Percentiles rank a stretch among this genome's conserved stretches.
phyloP scores from a whole-genome alignment of 2,329 filamentous ascomycete genomes.

The Rhynchosporium secalis region DNA sequence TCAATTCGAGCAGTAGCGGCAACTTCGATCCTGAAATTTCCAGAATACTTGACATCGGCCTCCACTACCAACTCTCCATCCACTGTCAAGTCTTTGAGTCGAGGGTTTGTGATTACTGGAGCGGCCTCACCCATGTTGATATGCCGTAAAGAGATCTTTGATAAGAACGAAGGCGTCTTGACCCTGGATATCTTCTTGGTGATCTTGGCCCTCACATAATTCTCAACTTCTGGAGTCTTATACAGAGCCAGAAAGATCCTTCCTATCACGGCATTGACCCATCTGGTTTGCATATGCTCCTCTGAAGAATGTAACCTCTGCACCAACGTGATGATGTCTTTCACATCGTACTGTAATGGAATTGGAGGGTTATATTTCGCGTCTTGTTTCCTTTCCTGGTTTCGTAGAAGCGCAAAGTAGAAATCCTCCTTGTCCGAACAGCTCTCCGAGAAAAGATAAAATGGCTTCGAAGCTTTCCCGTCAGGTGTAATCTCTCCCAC shows the following conservation, averaged over 20 bases:
- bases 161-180: slow-evolving; percentile 87
- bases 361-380: slow-evolving; percentile 60
- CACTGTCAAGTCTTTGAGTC: slow-evolving; percentile 83
- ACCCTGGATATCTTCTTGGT: slow-evolving; percentile 95
- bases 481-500: slow-evolving; percentile 57
- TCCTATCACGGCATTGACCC: slow-evolving; percentile 90
- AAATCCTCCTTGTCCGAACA: slow-evolving; percentile 98
- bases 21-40: slow-evolving; percentile 86
- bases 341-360: slow-evolving; percentile 76
- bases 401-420: slow-evolving; percentile 87
- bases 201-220: slow-evolving; percentile 79
- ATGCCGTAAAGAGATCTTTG: slow-evolving; percentile 75
- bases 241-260: slow-evolving; percentile 86
- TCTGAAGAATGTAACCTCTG: slow-evolving; percentile 89
- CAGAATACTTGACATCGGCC: slow-evolving; percentile 83
- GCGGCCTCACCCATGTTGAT: slow-evolving; percentile 86
- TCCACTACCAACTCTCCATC: slow-evolving; percentile 89
- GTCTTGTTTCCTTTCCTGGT: slow-evolving; percentile 70
- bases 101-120: slow-evolving; percentile 85
- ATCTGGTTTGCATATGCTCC: slow-evolving; percentile 85
- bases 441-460: slow-evolving; percentile 93
- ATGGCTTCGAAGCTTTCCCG: slow-evolving; percentile 69
- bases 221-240: slow-evolving; percentile 78
- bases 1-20: slow-evolving; percentile 93
- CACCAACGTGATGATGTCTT: slow-evolving; percentile 85